Conservation (phyloP, 331 rosid species). For the Pyrus hybrid region DNA sequence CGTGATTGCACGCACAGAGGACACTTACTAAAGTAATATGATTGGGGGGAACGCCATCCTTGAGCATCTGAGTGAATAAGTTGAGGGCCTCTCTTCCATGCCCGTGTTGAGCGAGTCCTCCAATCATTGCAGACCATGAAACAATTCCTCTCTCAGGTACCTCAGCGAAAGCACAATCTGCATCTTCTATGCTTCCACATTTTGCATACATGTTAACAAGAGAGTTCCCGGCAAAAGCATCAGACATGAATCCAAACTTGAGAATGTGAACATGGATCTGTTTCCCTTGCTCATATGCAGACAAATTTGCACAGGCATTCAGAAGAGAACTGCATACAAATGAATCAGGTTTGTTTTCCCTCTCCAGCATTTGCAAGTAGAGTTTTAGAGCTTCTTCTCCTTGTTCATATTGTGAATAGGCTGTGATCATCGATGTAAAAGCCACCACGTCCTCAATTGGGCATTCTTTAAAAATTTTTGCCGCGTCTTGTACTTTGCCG, state of each 20-base stretch:
- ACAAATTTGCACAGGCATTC: constrained; percentile 76
- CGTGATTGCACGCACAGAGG: constrained; percentile 88
- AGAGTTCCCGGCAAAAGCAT: constrained; percentile 80
- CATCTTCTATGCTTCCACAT: constrained; percentile 83
- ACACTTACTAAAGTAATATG: constrained; percentile 81
- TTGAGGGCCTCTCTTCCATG: constrained; percentile 69
- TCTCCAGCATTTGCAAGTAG: constrained; percentile 56
- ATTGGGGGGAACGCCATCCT: constrained; percentile 55
- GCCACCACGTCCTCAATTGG: constrained; percentile 72
- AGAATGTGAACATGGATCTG: constrained; percentile 74
- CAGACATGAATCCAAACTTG: constrained; percentile 72
- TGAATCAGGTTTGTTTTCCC: constrained; percentile 50
- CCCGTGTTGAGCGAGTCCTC: constrained; percentile 90
- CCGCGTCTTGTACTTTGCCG: constrained; percentile 44
- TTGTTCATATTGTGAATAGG: constrained; percentile 67
- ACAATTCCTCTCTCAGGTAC: constrained; percentile 67
- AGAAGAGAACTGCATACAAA: constrained; percentile 85
- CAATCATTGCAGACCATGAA: constrained; percentile 95
- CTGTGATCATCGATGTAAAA: constrained; percentile 85
- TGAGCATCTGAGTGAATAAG: constrained; percentile 70
- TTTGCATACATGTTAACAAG: constrained; percentile 92
- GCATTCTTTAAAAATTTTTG: constrained; percentile 57
- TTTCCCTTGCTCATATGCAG: constrained; percentile 86
- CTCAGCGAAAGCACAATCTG: constrained; percentile 60
- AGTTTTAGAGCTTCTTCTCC: constrained; percentile 83